A percentile compares a stretch with the other conserved stretches of the same genome.
Evolutionary conservation across 257 asterid genomes (phyloP).

Genomic region (Solanum chilense): DNA sequence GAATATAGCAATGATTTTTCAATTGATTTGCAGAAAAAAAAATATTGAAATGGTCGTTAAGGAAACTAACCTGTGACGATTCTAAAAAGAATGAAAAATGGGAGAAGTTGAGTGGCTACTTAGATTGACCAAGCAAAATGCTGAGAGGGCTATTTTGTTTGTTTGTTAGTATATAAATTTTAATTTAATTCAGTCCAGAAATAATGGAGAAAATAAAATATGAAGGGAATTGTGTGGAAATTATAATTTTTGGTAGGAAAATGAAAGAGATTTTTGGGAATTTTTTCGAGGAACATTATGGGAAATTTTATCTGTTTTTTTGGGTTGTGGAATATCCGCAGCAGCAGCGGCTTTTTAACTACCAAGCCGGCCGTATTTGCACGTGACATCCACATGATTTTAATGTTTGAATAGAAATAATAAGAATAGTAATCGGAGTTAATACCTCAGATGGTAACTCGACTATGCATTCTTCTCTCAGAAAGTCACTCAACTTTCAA

Average conservation of each 20-base stretch:
- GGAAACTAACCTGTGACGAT: conserved; percentile 18
- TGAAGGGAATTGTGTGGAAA: neutral
- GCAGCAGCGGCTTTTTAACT: neutral
- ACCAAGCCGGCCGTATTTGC: neutral
- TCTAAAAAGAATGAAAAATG: neutral
- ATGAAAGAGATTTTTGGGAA: neutral
- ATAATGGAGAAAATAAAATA: neutral
- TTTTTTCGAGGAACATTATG: neutral
- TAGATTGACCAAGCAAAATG: neutral
- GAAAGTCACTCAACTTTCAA: too few relatives aligned
- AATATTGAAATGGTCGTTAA: neutral
- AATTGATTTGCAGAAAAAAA: neutral
- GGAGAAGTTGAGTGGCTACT: conserved; percentile 1
- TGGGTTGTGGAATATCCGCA: neutral
- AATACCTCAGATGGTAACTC: too few relatives aligned
- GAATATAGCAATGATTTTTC: neutral
- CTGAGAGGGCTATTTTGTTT: neutral
- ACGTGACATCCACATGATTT: neutral
- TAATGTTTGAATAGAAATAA: neutral
- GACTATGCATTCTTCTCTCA: too few relatives aligned
- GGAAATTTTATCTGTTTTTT: neutral
- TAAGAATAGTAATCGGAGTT: too few relatives aligned
- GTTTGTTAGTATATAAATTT: neutral
- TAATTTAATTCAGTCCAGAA: neutral
- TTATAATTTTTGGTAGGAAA: neutral